Conservation (phyloP, 305 asterid genomes). For the Rubia tinctorum region DNA sequence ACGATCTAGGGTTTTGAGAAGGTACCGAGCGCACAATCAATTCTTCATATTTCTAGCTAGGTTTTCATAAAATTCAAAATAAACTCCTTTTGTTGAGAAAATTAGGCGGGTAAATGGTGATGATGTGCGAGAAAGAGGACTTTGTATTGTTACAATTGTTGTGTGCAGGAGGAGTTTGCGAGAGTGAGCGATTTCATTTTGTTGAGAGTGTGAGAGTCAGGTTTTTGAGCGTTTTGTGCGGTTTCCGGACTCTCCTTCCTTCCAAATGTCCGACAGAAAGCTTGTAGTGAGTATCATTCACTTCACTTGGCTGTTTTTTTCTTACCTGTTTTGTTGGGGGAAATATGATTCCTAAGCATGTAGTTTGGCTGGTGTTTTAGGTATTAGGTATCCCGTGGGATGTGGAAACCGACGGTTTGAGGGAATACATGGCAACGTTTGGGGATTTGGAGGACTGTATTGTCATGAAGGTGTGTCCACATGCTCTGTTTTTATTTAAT, state of each 20-base stretch:
- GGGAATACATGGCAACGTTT: conserved; percentile 89
- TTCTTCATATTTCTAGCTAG: conserved; percentile 28
- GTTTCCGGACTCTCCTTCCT: not conserved
- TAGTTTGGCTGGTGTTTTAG: conserved; percentile 29
- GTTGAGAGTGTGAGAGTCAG: conserved; percentile 29
- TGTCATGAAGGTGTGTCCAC: conserved; percentile 74
- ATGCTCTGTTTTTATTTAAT: no score
- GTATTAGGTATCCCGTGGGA: conserved; percentile 99
- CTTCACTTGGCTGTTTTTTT: conserved; percentile 3
- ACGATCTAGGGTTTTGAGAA: conserved; percentile 70
- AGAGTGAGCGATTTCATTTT: conserved; percentile 23
- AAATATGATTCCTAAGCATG: not conserved
- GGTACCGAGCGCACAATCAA: conserved; percentile 54
- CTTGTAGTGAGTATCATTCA: conserved; percentile 68
- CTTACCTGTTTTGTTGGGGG: not conserved
- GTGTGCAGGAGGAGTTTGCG: conserved; percentile 74
- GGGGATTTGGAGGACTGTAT: conserved; percentile 97
- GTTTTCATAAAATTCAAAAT: conserved; percentile 14
- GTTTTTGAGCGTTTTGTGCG: conserved; percentile 24
- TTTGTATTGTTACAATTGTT: conserved; percentile 45
- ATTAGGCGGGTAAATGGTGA: conserved; percentile 38
- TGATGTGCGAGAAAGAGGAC: conserved; percentile 96
- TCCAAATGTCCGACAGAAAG: conserved; percentile 74
- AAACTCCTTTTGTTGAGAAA: conserved; percentile 25
- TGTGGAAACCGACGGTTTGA: conserved; percentile 86